These are phyloP conservation scores for Naganishia vaughanmartiniae DNA, from an alignment of 768 basidiomycete species.

Conservation along the genomic window DNA sequence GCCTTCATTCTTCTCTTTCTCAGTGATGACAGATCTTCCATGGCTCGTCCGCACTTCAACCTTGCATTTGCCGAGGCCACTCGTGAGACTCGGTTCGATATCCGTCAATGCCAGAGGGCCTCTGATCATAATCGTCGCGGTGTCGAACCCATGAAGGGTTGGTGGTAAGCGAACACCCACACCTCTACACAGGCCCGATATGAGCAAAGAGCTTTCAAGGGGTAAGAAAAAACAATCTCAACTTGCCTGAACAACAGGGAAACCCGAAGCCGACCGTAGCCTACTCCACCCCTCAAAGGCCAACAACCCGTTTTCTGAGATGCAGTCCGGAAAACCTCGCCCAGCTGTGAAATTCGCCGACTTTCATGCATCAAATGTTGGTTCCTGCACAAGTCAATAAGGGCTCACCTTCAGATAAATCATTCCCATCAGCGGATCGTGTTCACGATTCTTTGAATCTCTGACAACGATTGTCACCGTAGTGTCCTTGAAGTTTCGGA, in stretches of 20 bases:
- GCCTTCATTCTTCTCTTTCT: neutral
- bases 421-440: constrained; percentile 27
- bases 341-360: neutral
- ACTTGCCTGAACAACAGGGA: constrained; percentile 27
- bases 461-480: constrained; percentile 16
- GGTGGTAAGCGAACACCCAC: constrained; percentile 14
- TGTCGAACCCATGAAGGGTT: constrained; percentile 25
- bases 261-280: constrained; percentile 24
- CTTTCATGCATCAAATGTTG: neutral
- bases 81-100: neutral
- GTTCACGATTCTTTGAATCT: constrained; percentile 25
- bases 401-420: constrained; percentile 22
- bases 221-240: too few species aligned
- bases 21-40: neutral
- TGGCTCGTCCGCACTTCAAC: constrained; percentile 2
- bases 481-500: constrained; percentile 12
- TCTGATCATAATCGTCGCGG: constrained; percentile 13
- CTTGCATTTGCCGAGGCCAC: neutral
- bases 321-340: constrained; percentile 18
- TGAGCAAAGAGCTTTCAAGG: neutral
- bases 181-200: neutral
- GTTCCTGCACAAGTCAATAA: neutral
- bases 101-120: constrained; percentile 10
- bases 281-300: constrained; percentile 19
- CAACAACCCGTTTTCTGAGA: constrained; percentile 22